phyloP scores from a whole-genome alignment of 2,329 filamentous ascomycete genomes.

The Hymenoscyphus repandus region DNA sequence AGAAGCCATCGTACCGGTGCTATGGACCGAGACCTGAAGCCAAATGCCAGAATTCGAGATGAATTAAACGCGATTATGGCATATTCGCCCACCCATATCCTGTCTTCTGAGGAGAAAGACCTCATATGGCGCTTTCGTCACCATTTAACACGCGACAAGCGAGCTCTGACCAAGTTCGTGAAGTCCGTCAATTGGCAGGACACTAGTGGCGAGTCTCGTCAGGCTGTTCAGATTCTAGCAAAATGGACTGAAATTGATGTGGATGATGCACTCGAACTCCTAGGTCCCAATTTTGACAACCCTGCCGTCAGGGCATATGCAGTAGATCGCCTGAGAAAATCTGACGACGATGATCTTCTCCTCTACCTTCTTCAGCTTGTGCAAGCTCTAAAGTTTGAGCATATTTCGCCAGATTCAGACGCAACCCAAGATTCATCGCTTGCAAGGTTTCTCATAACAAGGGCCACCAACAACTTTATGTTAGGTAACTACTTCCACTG shows the following conservation, averaged over 20 bases:
- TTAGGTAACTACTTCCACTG: constrained; percentile 95
- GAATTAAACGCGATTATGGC: constrained; percentile 87
- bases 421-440: constrained; percentile 72
- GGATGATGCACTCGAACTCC: constrained; percentile 88
- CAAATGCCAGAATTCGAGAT: constrained; percentile 91
- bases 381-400: constrained; percentile 91
- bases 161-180: constrained; percentile 91
- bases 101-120: constrained; percentile 90
- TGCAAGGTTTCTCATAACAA: constrained; percentile 80
- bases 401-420: constrained; percentile 60
- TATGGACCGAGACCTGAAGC: constrained; percentile 89
- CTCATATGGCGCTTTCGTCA: constrained; percentile 97
- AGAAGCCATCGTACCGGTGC: constrained; percentile 88
- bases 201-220: constrained; percentile 67
- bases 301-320: constrained; percentile 85
- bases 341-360: constrained; percentile 85
- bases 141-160: constrained; percentile 86
- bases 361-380: constrained; percentile 91
- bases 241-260: constrained; percentile 98
- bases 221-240: constrained; percentile 82
- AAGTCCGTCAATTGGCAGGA: constrained; percentile 97
- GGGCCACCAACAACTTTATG: constrained; percentile 82
- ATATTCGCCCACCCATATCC: constrained; percentile 84
- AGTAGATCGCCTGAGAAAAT: constrained; percentile 83
- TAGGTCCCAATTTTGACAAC: constrained; percentile 90